Conservation (phyloP, 306 rosid genomes). For the Pachyrhizus erosus region DNA sequence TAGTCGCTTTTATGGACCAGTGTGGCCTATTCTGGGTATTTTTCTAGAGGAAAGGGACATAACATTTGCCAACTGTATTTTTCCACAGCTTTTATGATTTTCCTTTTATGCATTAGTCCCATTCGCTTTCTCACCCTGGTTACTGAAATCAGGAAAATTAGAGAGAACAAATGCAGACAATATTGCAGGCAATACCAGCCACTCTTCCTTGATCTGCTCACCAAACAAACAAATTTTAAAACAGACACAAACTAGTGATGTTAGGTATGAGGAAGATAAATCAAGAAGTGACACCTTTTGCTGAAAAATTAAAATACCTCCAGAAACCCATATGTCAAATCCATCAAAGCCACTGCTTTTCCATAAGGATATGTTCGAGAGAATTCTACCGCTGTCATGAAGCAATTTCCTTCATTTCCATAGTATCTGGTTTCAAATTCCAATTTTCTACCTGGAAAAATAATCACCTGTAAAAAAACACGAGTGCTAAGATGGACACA, state of each 20-base stretch:
- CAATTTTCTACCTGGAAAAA: slow-evolving; percentile 47
- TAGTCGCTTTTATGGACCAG: not conserved
- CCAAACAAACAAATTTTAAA: slow-evolving; percentile 38
- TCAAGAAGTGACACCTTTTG: not conserved
- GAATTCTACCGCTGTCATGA: slow-evolving; percentile 52
- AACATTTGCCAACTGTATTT: not conserved
- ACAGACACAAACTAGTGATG: not conserved
- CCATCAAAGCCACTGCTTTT: slow-evolving; percentile 51
- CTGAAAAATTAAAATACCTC: slow-evolving; percentile 37
- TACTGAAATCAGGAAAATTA: slow-evolving; percentile 22
- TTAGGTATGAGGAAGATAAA: not conserved
- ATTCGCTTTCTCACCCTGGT: slow-evolving; percentile 13
- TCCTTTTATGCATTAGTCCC: not conserved
- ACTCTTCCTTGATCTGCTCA: slow-evolving; percentile 56
- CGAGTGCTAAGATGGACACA: slow-evolving; percentile 3
- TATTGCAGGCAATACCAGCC: slow-evolving; percentile 53
- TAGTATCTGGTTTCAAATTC: slow-evolving; percentile 41
- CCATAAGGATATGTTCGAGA: slow-evolving; percentile 46
- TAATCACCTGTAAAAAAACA: slow-evolving; percentile 38
- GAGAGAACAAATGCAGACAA: slow-evolving; percentile 47
- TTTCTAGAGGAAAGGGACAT: slow-evolving; percentile 1
- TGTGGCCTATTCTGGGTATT: not conserved
- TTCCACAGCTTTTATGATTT: slow-evolving; percentile 27
- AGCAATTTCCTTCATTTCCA: slow-evolving; percentile 30
- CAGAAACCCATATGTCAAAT: slow-evolving; percentile 42